Evolutionary conservation across 2,329 filamentous ascomycete genomes (phyloP).

Genomic region (Colletotrichum musae): DNA sequence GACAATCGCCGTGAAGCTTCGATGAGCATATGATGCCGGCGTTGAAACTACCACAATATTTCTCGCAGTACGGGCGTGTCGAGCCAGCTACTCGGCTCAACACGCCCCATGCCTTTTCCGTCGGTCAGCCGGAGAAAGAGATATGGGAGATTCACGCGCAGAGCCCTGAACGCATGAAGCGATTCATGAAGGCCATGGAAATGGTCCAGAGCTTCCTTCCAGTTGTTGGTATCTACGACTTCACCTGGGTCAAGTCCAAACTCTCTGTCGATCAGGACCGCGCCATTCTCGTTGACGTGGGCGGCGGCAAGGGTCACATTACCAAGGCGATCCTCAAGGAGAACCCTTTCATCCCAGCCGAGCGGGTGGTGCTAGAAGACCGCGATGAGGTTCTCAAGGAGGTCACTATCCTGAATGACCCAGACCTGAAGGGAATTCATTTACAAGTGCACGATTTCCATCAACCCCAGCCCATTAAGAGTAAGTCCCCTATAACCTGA

Average conservation of each 20-base stretch:
- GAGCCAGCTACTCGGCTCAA: conserved; percentile 48
- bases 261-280: conserved; percentile 30
- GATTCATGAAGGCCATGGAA: conserved; percentile 50
- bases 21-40: conserved; percentile 45
- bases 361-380: conserved; percentile 42
- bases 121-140: conserved; percentile 47
- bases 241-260: conserved; percentile 46
- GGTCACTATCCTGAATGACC: conserved; percentile 9
- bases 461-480: conserved; percentile 42
- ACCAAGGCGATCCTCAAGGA: conserved; percentile 41
- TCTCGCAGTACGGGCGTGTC: conserved; percentile 48
- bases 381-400: conserved; percentile 42
- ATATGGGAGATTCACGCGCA: conserved; percentile 51
- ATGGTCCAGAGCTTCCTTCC: conserved; percentile 44
- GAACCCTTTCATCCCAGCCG: conserved; percentile 25
- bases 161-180: conserved; percentile 44
- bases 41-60: conserved; percentile 49
- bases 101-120: conserved; percentile 48
- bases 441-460: conserved; percentile 43
- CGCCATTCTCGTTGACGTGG: conserved; percentile 51
- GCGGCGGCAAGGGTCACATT: conserved; percentile 50
- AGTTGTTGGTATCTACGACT: conserved; percentile 49
- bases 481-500: not conserved
- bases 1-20: conserved; percentile 42
- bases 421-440: conserved; percentile 1